A percentile compares a stretch with the other conserved stretches of the same genome.
phyloP scores from a whole-genome alignment of 2,329 filamentous ascomycete species.

The Cladobotryum mycophilum region DNA sequence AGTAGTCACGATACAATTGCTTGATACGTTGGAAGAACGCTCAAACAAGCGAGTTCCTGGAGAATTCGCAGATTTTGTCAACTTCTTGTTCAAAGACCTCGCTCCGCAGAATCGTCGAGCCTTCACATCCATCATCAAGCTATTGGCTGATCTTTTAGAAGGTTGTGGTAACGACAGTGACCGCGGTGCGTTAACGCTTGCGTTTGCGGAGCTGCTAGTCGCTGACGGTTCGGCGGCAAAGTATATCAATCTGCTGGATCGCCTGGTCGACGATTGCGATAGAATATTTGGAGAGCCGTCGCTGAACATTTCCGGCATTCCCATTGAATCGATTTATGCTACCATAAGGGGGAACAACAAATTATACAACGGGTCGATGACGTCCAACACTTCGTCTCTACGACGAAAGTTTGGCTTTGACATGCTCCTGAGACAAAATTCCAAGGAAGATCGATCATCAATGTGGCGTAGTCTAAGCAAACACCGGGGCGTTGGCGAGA shows the following conservation, averaged over 20 bases:
- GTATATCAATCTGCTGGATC: constrained; percentile 83
- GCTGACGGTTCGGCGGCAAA: constrained; percentile 69
- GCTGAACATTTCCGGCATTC: constrained; percentile 25
- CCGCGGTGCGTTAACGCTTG: constrained; percentile 76
- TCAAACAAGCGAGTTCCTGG: constrained; percentile 60
- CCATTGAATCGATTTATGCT: constrained; percentile 52
- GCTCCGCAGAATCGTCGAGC: constrained; percentile 67
- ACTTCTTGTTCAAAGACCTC: constrained; percentile 58
- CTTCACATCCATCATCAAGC: constrained; percentile 74
- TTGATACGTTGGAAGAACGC: constrained; percentile 68
- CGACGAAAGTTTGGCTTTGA: constrained; percentile 79
- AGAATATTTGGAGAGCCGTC: constrained; percentile 69
- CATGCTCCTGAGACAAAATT: constrained; percentile 68
- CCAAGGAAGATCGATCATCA: constrained; percentile 69
- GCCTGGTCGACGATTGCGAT: constrained; percentile 83
- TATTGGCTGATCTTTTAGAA: constrained; percentile 81
- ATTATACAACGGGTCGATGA: constrained; percentile 65
- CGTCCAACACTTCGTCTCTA: constrained; percentile 80
- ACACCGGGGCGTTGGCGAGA: constrained; percentile 58
- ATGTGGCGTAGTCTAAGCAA: constrained; percentile 89
- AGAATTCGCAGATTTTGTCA: constrained; percentile 66
- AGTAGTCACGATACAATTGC: constrained; percentile 64
- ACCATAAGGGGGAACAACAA: constrained; percentile 49
- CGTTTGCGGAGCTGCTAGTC: constrained; percentile 82
- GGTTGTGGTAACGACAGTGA: constrained; percentile 89